These are phyloP conservation scores for Dictyostelium intermedium DNA, from an alignment of 78 protist species.

Conservation along the genomic window DNA sequence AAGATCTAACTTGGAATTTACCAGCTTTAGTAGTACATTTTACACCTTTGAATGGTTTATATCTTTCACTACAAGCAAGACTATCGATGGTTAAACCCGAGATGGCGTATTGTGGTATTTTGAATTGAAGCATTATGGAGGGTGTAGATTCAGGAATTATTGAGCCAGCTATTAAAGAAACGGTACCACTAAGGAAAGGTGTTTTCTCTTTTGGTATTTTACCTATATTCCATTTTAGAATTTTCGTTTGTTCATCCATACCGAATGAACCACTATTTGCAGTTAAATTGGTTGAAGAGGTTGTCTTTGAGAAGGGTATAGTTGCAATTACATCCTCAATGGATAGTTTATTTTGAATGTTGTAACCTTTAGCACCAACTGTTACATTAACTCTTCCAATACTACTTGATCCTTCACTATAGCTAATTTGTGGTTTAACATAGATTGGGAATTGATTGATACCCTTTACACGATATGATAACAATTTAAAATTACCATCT, in stretches of 20 bases:
- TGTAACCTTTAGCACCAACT: constrained; percentile 54
- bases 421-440: constrained; percentile 84
- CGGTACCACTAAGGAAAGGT: constrained; percentile 70
- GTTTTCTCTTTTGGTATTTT: constrained; percentile 79
- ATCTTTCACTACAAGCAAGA: constrained; percentile 78
- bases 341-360: neutral
- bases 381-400: constrained; percentile 73
- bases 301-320: constrained; percentile 85
- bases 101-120: constrained; percentile 29
- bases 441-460: constrained; percentile 76
- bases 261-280: constrained; percentile 61
- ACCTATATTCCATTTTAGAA: constrained; percentile 79
- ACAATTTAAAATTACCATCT: constrained; percentile 87
- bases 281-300: constrained; percentile 56
- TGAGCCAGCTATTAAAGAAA: constrained; percentile 25
- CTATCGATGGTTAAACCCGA: constrained; percentile 56
- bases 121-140: constrained; percentile 44
- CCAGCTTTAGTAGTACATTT: constrained; percentile 85
- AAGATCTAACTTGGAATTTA: constrained; percentile 84
- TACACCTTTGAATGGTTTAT: constrained; percentile 91
- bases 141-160: constrained; percentile 61
- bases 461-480: constrained; percentile 79
- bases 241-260: constrained; percentile 80
- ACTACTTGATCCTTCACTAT: constrained; percentile 46
- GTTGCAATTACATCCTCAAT: constrained; percentile 82